Base-by-base conservation (phyloP, 2,329 filamentous ascomycete species). In the Alternaria sp. region DNA sequence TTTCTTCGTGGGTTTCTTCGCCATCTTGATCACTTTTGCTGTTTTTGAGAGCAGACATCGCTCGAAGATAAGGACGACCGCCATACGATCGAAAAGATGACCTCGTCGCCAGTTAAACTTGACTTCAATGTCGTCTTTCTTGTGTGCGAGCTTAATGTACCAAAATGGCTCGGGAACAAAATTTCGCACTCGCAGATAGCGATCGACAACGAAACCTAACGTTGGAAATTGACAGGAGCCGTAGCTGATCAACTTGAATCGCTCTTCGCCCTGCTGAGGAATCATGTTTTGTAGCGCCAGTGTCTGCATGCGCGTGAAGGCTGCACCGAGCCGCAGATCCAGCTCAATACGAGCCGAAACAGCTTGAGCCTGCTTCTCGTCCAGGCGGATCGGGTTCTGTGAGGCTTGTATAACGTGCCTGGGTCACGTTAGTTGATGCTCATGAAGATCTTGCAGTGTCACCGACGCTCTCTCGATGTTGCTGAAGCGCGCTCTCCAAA, bases 221-320 rank as follows among this genome's bases (percentile, higher is more conserved):
- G 96, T 98, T 2, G 96, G 96, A 73, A 99, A 99, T 78, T 99
- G 96, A 70, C 96, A 99, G 5, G 94, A 97, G 88, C 92, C 93
- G 75, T 97, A 97, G 78, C 93, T 97, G 53, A 97, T 86, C 1
- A 91, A 82, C 44, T 79, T 79, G 59, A 88, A 83, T 2, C 89
- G 83, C 50, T 89, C 84, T 44, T 87, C 84, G 63, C 96, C 81
- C 2, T 87, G 85, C 1, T 87, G 66, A 3, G 73, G 89, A 8
- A 93, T 90, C 26, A 97, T 84, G 0, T 85, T 81, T 65, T 91
- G 89, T n/a, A 99, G 84, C 65, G 87, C 91, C 59, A 91, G 86
- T 0, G 93, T 97, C 67, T 97, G 87, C 77, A 96, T 91, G 19
- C 96, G 88, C 26, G 96, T 97, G 76, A 98, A 98, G 7, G 93